Base-by-base conservation (phyloP, 2,329 filamentous ascomycete species). In the Ceratocystis eucalypticola region DNA sequence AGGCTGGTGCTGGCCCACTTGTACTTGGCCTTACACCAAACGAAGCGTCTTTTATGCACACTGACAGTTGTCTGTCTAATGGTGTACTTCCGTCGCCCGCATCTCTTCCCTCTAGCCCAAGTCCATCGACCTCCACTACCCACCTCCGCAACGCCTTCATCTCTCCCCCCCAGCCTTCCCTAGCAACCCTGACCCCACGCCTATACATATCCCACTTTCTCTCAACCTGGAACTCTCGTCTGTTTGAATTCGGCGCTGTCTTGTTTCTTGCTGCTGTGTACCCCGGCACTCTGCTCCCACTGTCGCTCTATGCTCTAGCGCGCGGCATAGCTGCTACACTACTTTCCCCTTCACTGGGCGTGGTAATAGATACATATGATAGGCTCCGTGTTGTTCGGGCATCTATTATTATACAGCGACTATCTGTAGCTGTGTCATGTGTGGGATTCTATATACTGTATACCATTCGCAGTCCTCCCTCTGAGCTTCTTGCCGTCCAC, bases 251-350 rank as follows among this genome's bases (percentile, higher is more conserved):
- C 66, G 84, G 79, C 37, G 80, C 82, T 5, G 81, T 86, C 4
- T 75, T 86, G 5, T 86, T 81, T 72, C 76, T 86, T 8, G 82
- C 82, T 0, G 73, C 77, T 0, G 78, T 83, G 59, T 86, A 78
- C 70, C 81, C 81, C 0, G 75, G 77, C 0, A 88, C 86, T 0
- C 75, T 91, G 25, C 77, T 88, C 25, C 86, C 84, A 45, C 79
- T 86, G 66, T 89, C 87, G 0, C 75, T 86, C n/a, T 91, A 90
- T 71, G 87, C 87, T 0, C 74, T 90, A 5, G 76, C 80, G 4
- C 81, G 88, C 25, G 79, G 82, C 5, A 74, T 78, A 0, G 77
- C 83, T 0, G 85, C 84, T 0, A 80, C 87, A 3, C 33, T 84
- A 0, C 75, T 88, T 5, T 81, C 85, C 0, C 81, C 83, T 12